Evolutionary conservation across 2,329 filamentous ascomycete species (phyloP), one percentile per base, ranked within the genome.

Genomic region (Colletotrichum endophyticum): DNA sequence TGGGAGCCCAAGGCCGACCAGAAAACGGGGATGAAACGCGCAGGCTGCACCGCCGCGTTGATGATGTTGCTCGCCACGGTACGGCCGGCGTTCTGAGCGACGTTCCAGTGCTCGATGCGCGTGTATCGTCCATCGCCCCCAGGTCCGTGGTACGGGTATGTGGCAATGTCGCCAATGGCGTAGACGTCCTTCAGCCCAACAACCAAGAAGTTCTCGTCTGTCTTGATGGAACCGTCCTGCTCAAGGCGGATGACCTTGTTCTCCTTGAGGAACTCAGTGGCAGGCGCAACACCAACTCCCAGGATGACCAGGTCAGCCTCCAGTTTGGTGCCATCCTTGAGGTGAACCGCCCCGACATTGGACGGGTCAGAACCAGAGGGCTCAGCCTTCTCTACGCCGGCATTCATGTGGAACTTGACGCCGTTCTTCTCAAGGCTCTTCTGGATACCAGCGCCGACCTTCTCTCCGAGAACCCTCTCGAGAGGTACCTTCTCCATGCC

Each of bases 21-120:
- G 88, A 99, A 99, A 67, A 99, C 91, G 1, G 97, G 97, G 74
- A 97, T 96, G 85, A 98, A 98, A 4, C 91, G 88, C 80, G 94
- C 92, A 1, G 92, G 88, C 78, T 89, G 89, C 62, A 89, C 84
- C 9, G 89, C 85, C 0, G 94, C 91, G 80, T 94, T 89, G 79
- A 92, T 90, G 81, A 99, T 98, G 80, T 95, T 92, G 69, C 89
- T 89, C 3, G 96, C 97, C 2, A 94, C 96, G 28, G 91, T 90
- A 59, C 96, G 94, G 4, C 97, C 97, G 3, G 95, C 90, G 82
- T 99, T 98, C 83, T 99, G 97, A 6, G 97, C 97, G 4, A 99
- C 97, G 85, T 98, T 96, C 97, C 97, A 99, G 84, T 99, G 97
- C 88, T 99, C 97, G 82, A 99, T 98, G 78, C 97, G 94, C 1